A percentile compares a stretch with the other conserved stretches of the same genome.
Conservation (phyloP, 2,329 filamentous ascomycete genomes). For the Trichophyton simii region DNA sequence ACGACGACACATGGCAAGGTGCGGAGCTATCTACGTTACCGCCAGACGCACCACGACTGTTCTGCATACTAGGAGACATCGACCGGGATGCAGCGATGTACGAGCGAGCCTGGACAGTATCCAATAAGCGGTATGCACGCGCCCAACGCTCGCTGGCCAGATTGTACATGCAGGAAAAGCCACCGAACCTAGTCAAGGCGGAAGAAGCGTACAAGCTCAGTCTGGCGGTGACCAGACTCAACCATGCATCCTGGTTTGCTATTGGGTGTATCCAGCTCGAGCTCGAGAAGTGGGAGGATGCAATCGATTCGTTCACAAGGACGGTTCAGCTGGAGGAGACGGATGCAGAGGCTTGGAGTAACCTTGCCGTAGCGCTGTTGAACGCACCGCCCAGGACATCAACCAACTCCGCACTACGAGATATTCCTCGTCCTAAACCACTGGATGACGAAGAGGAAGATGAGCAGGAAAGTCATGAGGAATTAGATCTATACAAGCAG, state of each 20-base stretch:
- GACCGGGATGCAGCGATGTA: constrained; percentile 64
- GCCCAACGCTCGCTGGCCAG: constrained; percentile 81
- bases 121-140: constrained; percentile 64
- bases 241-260: constrained; percentile 75
- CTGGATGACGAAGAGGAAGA: constrained; percentile 18
- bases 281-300: constrained; percentile 61
- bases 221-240: constrained; percentile 65
- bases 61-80: constrained; percentile 88
- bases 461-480: constrained; percentile 1
- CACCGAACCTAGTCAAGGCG: constrained; percentile 52
- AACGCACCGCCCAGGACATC: constrained; percentile 21
- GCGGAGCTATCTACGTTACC: constrained; percentile 58
- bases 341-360: constrained; percentile 89
- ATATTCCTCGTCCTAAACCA: constrained; percentile 16
- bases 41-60: constrained; percentile 70
- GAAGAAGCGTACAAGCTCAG: constrained; percentile 67
- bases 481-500: constrained; percentile 45
- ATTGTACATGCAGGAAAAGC: constrained; percentile 53
- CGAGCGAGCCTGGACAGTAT: constrained; percentile 77
- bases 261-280: constrained; percentile 80
- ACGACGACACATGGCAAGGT: constrained; percentile 51
- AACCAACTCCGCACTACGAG: neutral
- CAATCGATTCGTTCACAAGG: constrained; percentile 69
- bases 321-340: constrained; percentile 76
- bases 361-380: constrained; percentile 75